Evolutionary conservation across 768 basidiomycete genomes (phyloP).

Genomic region (Piloderma croceum): DNA sequence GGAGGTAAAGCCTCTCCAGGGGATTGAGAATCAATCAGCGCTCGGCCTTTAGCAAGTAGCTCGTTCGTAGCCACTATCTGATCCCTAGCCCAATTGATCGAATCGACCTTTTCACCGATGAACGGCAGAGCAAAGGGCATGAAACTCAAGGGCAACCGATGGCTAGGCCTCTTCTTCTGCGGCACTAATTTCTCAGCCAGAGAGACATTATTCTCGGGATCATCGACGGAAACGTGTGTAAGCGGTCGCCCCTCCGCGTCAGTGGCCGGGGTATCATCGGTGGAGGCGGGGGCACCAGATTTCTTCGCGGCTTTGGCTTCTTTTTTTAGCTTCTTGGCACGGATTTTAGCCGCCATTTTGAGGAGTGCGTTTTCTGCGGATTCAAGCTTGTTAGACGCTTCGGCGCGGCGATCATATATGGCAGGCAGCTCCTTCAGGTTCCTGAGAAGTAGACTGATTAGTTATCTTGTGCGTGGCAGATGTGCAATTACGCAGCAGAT

Average conservation of each 20-base stretch:
- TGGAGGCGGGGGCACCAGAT: conserved; percentile 14
- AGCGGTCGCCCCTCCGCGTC: too few relatives aligned
- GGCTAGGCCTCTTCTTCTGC: conserved; percentile 66
- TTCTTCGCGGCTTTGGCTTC: conserved; percentile 27
- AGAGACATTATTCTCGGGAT: conserved; percentile 25
- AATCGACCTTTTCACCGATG: conserved; percentile 84
- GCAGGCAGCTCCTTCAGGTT: conserved; percentile 86
- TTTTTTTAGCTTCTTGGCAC: conserved; percentile 48
- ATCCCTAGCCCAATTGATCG: conserved; percentile 81
- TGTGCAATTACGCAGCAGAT: too few relatives aligned
- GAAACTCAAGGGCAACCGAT: conserved; percentile 55
- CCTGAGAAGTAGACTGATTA: conserved; percentile 34
- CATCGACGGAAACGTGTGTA: conserved; percentile 22
- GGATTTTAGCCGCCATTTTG: conserved; percentile 69
- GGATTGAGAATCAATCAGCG: conserved; percentile 18
- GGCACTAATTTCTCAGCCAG: conserved; percentile 59
- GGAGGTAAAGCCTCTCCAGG: too few relatives aligned
- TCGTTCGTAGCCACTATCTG: conserved; percentile 59
- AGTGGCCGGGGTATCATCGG: conserved; percentile 21
- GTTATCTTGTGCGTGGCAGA: too few relatives aligned
- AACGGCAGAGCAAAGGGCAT: conserved; percentile 56
- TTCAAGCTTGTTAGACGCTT: conserved; percentile 77
- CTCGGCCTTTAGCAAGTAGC: conserved; percentile 48
- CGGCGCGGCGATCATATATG: conserved; percentile 68
- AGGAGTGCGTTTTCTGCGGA: conserved; percentile 76